phyloP scores from a whole-genome alignment of 2,329 filamentous ascomycete genomes.

The Fusarium sp. region DNA sequence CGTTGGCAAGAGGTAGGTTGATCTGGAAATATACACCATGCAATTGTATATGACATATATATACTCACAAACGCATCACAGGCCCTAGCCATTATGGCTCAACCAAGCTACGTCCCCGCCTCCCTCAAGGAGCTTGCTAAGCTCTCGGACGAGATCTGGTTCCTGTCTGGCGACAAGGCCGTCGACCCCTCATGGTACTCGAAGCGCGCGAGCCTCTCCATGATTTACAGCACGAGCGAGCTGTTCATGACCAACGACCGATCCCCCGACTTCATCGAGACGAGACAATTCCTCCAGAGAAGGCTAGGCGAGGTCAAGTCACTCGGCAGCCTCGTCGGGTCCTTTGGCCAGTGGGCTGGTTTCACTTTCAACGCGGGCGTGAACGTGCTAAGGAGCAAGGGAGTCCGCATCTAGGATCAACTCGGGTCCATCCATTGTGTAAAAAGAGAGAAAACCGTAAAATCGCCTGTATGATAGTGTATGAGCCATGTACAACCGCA shows the following conservation, averaged over 20 bases:
- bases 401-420: constrained; percentile 71
- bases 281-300: constrained; percentile 78
- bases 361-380: constrained; percentile 80
- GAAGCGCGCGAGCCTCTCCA: constrained; percentile 64
- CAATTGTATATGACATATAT: neutral
- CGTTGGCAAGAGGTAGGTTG: constrained; percentile 83
- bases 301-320: constrained; percentile 73
- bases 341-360: constrained; percentile 77
- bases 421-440: neutral
- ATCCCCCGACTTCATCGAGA: constrained; percentile 75
- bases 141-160: constrained; percentile 92
- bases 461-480: constrained; percentile 41
- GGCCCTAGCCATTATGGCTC: constrained; percentile 90
- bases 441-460: neutral
- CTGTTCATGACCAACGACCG: constrained; percentile 93
- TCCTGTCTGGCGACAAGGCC: constrained; percentile 78
- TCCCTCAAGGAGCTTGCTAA: constrained; percentile 80
- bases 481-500: constrained; percentile 37
- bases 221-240: constrained; percentile 75
- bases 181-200: constrained; percentile 91
- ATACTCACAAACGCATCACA: constrained; percentile 48
- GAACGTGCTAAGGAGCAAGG: constrained; percentile 88
- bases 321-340: constrained; percentile 67
- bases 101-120: constrained; percentile 76
- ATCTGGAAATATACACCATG: neutral